phyloP scores from a whole-genome alignment of 805 yeast species.

The Ascoidea rubescens region DNA sequence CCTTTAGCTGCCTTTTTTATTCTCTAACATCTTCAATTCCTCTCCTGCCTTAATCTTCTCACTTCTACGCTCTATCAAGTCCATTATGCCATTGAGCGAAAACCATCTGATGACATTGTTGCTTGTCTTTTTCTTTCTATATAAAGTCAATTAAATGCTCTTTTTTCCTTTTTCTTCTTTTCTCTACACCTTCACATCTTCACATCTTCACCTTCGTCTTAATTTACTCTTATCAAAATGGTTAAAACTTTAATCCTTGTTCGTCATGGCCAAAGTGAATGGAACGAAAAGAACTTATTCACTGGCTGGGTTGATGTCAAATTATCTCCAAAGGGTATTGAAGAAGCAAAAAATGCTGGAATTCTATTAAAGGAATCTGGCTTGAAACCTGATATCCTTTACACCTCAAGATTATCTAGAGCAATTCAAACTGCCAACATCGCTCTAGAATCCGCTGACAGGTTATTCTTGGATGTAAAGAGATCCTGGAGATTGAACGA shows the following conservation, averaged over 20 bases:
- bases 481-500: slow-evolving; percentile 98
- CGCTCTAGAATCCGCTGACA: slow-evolving; percentile 81
- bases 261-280: slow-evolving; percentile 99
- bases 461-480: slow-evolving; percentile 79
- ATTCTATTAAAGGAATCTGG: slow-evolving; percentile 79
- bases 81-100: no score
- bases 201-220: no score
- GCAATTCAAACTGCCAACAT: slow-evolving; percentile 97
- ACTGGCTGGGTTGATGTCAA: slow-evolving; percentile 98
- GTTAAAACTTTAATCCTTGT: slow-evolving; percentile 49
- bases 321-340: slow-evolving; percentile 69
- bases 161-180: no score
- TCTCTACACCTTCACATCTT: no score
- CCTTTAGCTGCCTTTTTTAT: no score
- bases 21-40: no score
- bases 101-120: no score
- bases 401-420: slow-evolving; percentile 85
- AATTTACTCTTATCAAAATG: background rate
- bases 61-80: no score
- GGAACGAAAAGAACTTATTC: slow-evolving; percentile 96
- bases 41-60: no score
- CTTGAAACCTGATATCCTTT: slow-evolving; percentile 72
- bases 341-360: slow-evolving; percentile 92
- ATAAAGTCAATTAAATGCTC: no score
- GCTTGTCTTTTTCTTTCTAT: no score